Evolutionary conservation across 805 yeast species (phyloP).

Genomic region (Ogataea nonfermentans): DNA sequence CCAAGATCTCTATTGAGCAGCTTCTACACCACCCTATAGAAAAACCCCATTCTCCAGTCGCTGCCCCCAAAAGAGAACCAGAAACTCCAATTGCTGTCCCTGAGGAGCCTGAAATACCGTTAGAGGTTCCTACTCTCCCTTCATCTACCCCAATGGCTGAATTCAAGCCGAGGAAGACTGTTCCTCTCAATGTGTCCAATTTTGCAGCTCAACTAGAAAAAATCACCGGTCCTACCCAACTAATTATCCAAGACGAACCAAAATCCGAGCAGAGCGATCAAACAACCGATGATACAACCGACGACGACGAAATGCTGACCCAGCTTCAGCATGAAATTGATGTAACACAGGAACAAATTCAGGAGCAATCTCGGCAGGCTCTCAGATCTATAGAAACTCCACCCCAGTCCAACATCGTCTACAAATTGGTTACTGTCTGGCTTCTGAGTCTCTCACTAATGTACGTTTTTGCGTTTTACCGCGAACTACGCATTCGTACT

Average conservation of each 20-base stretch:
- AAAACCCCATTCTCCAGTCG: neutral
- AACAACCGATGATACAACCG: conserved; percentile 4
- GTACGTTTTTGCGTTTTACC: conserved; percentile 25
- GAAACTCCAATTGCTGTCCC: neutral
- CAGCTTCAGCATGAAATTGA: conserved; percentile 11
- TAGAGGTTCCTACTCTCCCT: conserved; percentile 15
- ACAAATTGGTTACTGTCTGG: conserved; percentile 18
- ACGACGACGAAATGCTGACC: conserved; percentile 9
- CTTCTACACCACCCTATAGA: neutral
- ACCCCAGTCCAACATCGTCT: conserved; percentile 4
- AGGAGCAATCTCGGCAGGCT: conserved; percentile 8
- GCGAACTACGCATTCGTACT: conserved; percentile 58
- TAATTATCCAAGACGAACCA: conserved; percentile 1
- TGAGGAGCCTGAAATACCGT: conserved; percentile 1
- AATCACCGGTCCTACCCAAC: conserved; percentile 16
- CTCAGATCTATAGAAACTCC: conserved; percentile 8
- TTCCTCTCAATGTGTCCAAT: conserved; percentile 12
- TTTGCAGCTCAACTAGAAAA: conserved; percentile 17
- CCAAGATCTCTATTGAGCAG: no score
- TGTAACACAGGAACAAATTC: conserved; percentile 9
- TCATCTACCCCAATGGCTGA: conserved; percentile 22
- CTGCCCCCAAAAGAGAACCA: no score
- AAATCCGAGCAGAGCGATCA: conserved; percentile 1
- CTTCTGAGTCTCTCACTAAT: conserved; percentile 10
- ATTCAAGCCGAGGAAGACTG: conserved; percentile 8